Base-by-base conservation (phyloP, 2,329 filamentous ascomycete species). In the Colletotrichum zoysiae region DNA sequence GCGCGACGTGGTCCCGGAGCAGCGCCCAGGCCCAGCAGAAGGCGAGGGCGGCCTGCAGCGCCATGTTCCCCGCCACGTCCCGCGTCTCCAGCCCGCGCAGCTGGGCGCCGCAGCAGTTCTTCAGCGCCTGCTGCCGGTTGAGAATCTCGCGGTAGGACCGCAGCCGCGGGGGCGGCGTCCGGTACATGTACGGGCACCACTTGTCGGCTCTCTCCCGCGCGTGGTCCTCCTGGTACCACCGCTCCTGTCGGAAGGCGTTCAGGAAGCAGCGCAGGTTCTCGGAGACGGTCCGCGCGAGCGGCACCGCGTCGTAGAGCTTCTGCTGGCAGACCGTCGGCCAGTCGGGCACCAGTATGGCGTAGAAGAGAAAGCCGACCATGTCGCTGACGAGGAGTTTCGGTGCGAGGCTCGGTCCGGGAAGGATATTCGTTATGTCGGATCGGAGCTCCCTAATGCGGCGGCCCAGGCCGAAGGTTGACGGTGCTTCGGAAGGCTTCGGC, bases 71-170 rank as follows among this genome's bases (percentile, higher is more conserved):
- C 14, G 16, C 40, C 33, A 73, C 57, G 20, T 73, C 71, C 12
- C n/a, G 51, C 33, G 55, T 64, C 2, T 60, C 71, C 6, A 73
- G 69, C 9, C 18, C 42, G 7, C 30, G 16, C 33, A 60, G 9
- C 56, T 72, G 68, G 30, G n/a, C 58, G 6, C n/a, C 58, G 58
- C 68, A 67, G 42, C 63, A 65, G 60, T 73, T 73, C 20, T 35
- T 61, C 40, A 72, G 40, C 51, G 71, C 71, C 59, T 73, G 71
- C 20, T 73, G 68, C 16, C 71, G 69, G 59, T 73, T 73, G 58
- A 73, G 71, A 18, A 73, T 72, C 55, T 73, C 71, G 38, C 69
- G 71, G 12, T 72, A 73, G 14, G 58, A 72, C 16, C 71, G 69
- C 26, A 72, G 56, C 7, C 71, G 68, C 16, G 69, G 69, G 23